phyloP scores from a whole-genome alignment of 116 monocot genomes.

The Dioscorea cayenensis region DNA sequence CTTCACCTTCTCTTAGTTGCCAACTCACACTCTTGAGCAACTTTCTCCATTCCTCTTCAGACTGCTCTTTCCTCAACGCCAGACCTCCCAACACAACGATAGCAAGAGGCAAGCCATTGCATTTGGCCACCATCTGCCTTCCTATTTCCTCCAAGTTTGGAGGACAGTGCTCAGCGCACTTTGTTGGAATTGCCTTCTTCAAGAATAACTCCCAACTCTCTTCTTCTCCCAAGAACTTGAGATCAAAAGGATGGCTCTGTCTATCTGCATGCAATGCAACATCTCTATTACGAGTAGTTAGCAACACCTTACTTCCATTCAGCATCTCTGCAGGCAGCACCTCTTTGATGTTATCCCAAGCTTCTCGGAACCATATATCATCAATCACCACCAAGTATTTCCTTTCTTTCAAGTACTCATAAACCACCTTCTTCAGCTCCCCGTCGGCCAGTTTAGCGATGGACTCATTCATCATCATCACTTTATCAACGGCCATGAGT shows the following conservation, averaged over 20 bases:
- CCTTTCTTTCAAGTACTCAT: background rate
- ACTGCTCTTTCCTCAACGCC: background rate
- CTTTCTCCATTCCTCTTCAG: background rate
- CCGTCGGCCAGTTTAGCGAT: too few species aligned
- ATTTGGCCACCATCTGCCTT: conserved; percentile 5
- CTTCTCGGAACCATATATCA: conserved; percentile 22
- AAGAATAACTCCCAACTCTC: conserved; percentile 20
- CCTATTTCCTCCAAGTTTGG: conserved; percentile 7
- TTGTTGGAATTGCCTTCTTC: conserved; percentile 4
- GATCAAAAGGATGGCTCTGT: background rate
- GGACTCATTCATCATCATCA: background rate
- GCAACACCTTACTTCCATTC: conserved; percentile 19
- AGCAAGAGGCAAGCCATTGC: conserved; percentile 14
- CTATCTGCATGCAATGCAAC: conserved; percentile 15
- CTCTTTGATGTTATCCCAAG: conserved; percentile 6
- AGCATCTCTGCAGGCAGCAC: conserved; percentile 9
- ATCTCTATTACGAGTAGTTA: conserved; percentile 17
- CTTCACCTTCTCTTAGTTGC: background rate
- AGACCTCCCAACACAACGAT: conserved; percentile 17
- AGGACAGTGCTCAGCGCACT: background rate
- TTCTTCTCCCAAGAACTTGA: conserved; percentile 2
- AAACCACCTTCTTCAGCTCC: background rate
- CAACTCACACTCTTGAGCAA: conserved; percentile 1
- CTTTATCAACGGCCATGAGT: background rate
- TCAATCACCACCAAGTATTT: conserved; percentile 25